Percentiles rank a stretch among this genome's conserved stretches.
phyloP scores from a whole-genome alignment of 2,329 filamentous ascomycete genomes.

The Penicillium rolfsii region DNA sequence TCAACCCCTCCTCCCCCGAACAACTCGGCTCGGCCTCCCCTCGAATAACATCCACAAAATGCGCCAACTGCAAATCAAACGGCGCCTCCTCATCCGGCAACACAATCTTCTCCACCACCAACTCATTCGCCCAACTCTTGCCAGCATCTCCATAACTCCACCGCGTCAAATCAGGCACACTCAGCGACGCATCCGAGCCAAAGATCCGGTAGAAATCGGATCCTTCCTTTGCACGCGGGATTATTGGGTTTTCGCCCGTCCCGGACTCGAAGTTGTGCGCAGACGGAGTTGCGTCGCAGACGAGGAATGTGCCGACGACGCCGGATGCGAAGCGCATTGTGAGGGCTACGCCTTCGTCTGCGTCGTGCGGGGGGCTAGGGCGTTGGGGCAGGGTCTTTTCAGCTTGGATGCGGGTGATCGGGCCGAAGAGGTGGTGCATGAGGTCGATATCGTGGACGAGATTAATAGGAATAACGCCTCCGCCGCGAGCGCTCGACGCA shows the following conservation, averaged over 20 bases:
- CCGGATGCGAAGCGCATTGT: conserved; percentile 58
- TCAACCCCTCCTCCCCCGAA: conserved; percentile 54
- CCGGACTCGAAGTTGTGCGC: conserved; percentile 61
- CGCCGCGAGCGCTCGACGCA: conserved; percentile 45
- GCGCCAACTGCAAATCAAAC: conserved; percentile 57
- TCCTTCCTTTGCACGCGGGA: conserved; percentile 49
- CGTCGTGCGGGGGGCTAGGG: conserved; percentile 43
- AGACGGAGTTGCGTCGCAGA: conserved; percentile 57
- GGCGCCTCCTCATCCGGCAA: conserved; percentile 43
- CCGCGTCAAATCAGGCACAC: conserved; percentile 57
- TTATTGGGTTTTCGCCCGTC: conserved; percentile 60
- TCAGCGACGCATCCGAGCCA: conserved; percentile 55
- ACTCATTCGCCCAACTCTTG: conserved; percentile 49
- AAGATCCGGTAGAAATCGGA: conserved; percentile 59
- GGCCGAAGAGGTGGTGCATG: conserved; percentile 60
- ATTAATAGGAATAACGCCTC: conserved; percentile 61
- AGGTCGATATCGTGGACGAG: conserved; percentile 65
- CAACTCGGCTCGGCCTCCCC: conserved; percentile 52
- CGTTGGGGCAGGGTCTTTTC: conserved; percentile 53
- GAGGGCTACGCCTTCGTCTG: conserved; percentile 61
- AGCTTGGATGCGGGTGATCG: conserved; percentile 56
- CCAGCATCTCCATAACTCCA: conserved; percentile 50
- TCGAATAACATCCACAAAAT: conserved; percentile 56
- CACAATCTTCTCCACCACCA: conserved; percentile 40
- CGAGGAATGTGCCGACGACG: conserved; percentile 60